phyloP scores from a whole-genome alignment of 2,329 filamentous ascomycete species.

The Huntiella savannae region DNA sequence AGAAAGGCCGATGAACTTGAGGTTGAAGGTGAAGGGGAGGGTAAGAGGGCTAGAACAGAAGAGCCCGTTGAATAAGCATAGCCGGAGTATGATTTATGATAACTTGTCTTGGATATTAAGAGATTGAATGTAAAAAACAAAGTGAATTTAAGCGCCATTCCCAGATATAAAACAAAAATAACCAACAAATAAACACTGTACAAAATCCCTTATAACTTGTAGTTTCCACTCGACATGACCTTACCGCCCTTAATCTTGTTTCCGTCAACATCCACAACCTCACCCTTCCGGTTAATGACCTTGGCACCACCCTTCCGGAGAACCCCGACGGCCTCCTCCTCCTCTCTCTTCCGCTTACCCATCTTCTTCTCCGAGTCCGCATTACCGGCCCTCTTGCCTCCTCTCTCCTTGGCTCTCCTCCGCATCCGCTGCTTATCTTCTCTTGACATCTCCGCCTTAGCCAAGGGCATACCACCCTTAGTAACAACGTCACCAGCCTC shows the following conservation, averaged over 20 bases:
- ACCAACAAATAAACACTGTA: neutral
- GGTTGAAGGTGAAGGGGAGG: constrained; percentile 18
- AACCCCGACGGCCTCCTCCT: constrained; percentile 39
- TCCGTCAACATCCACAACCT: constrained; percentile 67
- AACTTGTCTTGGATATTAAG: no score
- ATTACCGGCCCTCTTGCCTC: constrained; percentile 32
- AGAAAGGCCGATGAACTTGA: constrained; percentile 30
- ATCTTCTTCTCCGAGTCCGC: constrained; percentile 11
- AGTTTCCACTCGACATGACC: constrained; percentile 34
- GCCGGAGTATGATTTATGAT: neutral
- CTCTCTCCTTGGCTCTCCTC: constrained; percentile 66
- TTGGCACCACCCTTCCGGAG: constrained; percentile 75
- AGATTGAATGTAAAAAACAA: constrained; percentile 2
- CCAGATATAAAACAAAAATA: constrained; percentile 2
- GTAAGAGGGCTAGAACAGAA: constrained; percentile 16
- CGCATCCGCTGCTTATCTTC: constrained; percentile 66
- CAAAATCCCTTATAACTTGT: constrained; percentile 33
- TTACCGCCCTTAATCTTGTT: constrained; percentile 44
- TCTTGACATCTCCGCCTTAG: constrained; percentile 68
- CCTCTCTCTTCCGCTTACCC: constrained; percentile 18
- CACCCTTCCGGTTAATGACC: constrained; percentile 79
- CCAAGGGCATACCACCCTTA: constrained; percentile 59
- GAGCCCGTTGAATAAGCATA: constrained; percentile 11
- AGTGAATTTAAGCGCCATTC: constrained; percentile 7
- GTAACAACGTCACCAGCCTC: constrained; percentile 59